phyloP scores from a whole-genome alignment of 441 rosid genomes.

The Hura crepitans region DNA sequence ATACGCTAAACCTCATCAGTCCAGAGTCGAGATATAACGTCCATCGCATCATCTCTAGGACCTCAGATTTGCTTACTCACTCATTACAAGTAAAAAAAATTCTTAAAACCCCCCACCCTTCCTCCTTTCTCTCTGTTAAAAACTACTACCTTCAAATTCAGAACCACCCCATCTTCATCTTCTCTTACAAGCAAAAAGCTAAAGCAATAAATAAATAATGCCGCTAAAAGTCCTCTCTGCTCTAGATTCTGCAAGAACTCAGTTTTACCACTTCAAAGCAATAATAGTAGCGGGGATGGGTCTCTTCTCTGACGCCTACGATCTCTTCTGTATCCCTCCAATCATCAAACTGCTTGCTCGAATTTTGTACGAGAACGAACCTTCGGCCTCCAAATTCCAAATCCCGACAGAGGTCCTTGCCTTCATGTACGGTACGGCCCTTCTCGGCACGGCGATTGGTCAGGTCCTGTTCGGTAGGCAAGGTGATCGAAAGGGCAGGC shows the following conservation, averaged over 20 bases:
- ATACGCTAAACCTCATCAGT: not conserved
- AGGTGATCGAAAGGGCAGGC: constrained; percentile 61
- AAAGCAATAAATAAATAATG: too few relatives aligned
- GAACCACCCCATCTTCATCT: too few relatives aligned
- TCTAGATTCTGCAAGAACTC: constrained; percentile 57
- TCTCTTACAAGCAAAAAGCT: too few relatives aligned
- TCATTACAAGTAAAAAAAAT: not conserved
- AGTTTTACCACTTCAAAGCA: constrained; percentile 74
- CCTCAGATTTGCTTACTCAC: not conserved
- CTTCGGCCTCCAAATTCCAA: not conserved
- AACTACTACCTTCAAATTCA: too few relatives aligned
- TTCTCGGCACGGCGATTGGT: constrained; percentile 57
- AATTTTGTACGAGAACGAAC: constrained; percentile 41
- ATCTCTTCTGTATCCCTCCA: constrained; percentile 70
- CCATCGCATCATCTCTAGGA: not conserved
- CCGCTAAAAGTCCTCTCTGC: constrained; percentile 53
- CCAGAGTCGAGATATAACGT: not conserved
- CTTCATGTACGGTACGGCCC: constrained; percentile 38
- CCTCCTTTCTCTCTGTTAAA: too few relatives aligned
- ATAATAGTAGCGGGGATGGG: constrained; percentile 84
- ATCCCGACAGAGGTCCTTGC: constrained; percentile 26
- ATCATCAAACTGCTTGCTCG: constrained; percentile 45
- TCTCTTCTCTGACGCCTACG: constrained; percentile 74
- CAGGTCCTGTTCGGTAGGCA: constrained; percentile 56
- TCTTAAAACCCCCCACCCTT: too few relatives aligned